phyloP scores from a whole-genome alignment of 2,329 filamentous ascomycete genomes.

The Phialophora chinensis region DNA sequence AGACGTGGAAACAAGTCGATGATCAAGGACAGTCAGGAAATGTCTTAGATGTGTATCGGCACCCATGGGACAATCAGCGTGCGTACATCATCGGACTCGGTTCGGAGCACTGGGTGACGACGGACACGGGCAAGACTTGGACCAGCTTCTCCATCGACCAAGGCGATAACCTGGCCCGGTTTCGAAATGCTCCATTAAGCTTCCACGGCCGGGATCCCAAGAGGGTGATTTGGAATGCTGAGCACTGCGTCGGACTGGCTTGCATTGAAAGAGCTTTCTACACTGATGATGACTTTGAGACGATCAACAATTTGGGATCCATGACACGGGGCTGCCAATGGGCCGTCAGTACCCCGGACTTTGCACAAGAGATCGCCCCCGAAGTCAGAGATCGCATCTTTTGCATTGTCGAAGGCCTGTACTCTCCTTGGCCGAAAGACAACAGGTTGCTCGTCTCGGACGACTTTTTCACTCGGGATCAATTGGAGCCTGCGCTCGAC shows the following conservation, averaged over 20 bases:
- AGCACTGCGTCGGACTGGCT: conserved; percentile 66
- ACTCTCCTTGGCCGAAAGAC: conserved; percentile 73
- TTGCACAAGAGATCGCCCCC: conserved; percentile 61
- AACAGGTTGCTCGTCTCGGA: conserved; percentile 82
- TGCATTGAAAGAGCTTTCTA: conserved; percentile 72
- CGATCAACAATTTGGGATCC: conserved; percentile 64
- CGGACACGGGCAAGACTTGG: conserved; percentile 84
- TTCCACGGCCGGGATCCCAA: conserved; percentile 86
- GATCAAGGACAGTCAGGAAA: conserved; percentile 66
- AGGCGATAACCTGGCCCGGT: conserved; percentile 62
- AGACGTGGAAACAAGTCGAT: conserved; percentile 71
- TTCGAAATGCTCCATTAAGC: conserved; percentile 60
- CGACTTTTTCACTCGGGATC: conserved; percentile 72
- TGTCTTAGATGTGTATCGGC: conserved; percentile 70
- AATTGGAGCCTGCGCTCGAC: conserved; percentile 76
- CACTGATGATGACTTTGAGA: conserved; percentile 84
- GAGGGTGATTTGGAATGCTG: conserved; percentile 83
- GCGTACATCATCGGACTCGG: conserved; percentile 79
- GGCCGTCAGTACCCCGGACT: conserved; percentile 77
- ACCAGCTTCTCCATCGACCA: conserved; percentile 66
- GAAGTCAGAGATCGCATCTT: conserved; percentile 72
- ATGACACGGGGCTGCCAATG: conserved; percentile 78
- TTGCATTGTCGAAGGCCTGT: conserved; percentile 77
- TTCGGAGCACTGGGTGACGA: conserved; percentile 79
- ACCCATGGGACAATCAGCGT: conserved; percentile 76